Evolutionary conservation across 2,329 filamentous ascomycete genomes (phyloP), one percentile per base, ranked within the genome.

Genomic region (Colletotrichum sp.): DNA sequence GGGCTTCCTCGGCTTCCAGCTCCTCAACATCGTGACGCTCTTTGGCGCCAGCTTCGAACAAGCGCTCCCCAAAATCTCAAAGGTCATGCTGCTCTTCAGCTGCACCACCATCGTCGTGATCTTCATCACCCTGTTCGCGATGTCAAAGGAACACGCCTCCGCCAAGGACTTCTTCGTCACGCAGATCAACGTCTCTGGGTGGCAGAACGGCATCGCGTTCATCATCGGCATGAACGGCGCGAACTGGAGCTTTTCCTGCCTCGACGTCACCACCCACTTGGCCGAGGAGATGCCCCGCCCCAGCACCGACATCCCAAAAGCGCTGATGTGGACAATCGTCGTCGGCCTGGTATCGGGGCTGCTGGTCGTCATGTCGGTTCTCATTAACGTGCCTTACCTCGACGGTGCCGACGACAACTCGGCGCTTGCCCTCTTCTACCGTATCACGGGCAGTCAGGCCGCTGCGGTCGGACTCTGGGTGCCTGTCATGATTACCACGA

Each of bases 191-290:
- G 63, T 78, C 0, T 77, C 78, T 1, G 80, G 81, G 3, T 82
- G 81, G 80, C 75, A 59, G 11, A 76, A 80, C 12, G 81, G 81
- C 8, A 72, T 82, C 34, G 81, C 81, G 4, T 82, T 82, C 67
- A 79, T 82, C 44, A 80, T 81, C 27, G 81, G 81, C 16, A 78
- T 82, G 68, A 80, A 79, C 34, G 80, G 80, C 1, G 78, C 79
- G 59, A 82, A 82, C 65, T 82, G 81, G 81, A 81, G 80, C 66
- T 80, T 82, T 25, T 82, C 79, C 2, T 82, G 81, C 57, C 78
- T 82, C 22, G 81, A 82, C 22, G 79, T 81, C 13, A 78, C 79
- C 15, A 80, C 80, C 1, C 80, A 82, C 32, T 64, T 82, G 27
- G 80, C 80, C 3, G 81, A 82, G 59, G 81, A 82, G 73, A 82